phyloP scores from a whole-genome alignment of 768 basidiomycete genomes.

The Rickenella mellea region DNA sequence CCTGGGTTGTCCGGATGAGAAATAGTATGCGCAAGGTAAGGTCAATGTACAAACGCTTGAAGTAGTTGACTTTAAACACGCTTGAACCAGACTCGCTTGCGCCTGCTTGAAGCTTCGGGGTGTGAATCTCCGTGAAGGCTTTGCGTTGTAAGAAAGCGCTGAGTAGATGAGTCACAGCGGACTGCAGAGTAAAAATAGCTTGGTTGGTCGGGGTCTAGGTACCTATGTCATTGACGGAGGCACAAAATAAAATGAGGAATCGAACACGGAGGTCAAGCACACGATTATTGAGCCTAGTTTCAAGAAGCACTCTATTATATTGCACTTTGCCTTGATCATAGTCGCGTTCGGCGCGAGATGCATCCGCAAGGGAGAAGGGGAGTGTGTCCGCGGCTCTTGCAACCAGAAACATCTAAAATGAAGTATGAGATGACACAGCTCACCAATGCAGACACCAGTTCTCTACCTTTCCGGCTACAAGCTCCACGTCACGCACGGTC shows the following conservation, averaged over 20 bases:
- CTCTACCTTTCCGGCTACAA: constrained; percentile 31
- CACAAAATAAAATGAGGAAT: background rate
- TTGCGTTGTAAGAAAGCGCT: constrained; percentile 34
- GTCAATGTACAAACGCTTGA: no score
- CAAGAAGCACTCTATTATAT: constrained; percentile 16
- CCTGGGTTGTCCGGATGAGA: no score
- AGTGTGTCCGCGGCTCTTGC: constrained; percentile 13
- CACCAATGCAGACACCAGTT: no score
- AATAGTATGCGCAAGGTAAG: background rate
- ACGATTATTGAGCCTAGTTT: constrained; percentile 38
- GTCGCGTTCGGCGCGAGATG: constrained; percentile 11
- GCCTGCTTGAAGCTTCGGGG: constrained; percentile 43
- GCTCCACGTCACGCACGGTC: constrained; percentile 31
- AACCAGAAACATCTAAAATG: constrained; percentile 14
- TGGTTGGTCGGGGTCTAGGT: constrained; percentile 32
- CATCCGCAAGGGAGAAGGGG: constrained; percentile 23
- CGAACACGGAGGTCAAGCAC: constrained; percentile 35
- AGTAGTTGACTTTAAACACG: constrained; percentile 46
- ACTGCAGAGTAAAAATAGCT: constrained; percentile 37
- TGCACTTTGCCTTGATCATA: constrained; percentile 8
- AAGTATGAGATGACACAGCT: background rate
- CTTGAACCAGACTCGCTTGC: constrained; percentile 40
- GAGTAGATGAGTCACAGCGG: constrained; percentile 33
- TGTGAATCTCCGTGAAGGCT: constrained; percentile 41
- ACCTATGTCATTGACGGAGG: background rate